A percentile compares a stretch with the other conserved stretches of the same genome.
phyloP scores from a whole-genome alignment of 148 eudicot genomes.

The Vaccinium vitisidaea region DNA sequence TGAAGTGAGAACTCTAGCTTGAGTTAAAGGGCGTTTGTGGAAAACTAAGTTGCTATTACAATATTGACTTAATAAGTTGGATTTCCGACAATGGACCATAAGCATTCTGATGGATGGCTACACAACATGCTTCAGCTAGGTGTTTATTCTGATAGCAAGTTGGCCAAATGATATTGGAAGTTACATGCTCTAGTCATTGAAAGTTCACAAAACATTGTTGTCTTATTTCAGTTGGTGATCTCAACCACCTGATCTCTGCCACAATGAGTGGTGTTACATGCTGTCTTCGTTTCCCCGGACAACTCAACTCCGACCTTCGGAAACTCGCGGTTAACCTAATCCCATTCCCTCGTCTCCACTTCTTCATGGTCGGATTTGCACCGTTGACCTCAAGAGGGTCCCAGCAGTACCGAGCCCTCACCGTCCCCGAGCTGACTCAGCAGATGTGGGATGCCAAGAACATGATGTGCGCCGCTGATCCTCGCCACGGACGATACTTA shows the following conservation, averaged over 20 bases:
- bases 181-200: neutral
- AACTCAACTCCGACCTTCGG: conserved; percentile 47
- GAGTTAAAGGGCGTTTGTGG: neutral
- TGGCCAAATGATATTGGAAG: neutral
- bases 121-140: neutral
- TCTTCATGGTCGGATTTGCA: conserved; percentile 56
- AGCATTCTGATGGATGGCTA: neutral
- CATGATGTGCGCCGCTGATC: conserved; percentile 59
- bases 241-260: conserved; percentile 47
- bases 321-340: conserved; percentile 50
- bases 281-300: conserved; percentile 50
- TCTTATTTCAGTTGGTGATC: conserved; percentile 39
- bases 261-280: conserved; percentile 54
- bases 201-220: neutral
- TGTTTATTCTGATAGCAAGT: neutral
- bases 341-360: conserved; percentile 55
- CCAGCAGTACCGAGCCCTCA: conserved; percentile 48
- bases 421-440: conserved; percentile 52
- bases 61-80: neutral
- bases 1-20: neutral
- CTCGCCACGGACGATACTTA: conserved; percentile 46
- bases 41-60: neutral
- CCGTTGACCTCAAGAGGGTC: conserved; percentile 52
- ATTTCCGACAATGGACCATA: neutral
- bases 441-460: conserved; percentile 66